These are phyloP conservation scores for Castanea mollissima DNA, from an alignment of 306 rosid genomes.

Conservation along the genomic window DNA sequence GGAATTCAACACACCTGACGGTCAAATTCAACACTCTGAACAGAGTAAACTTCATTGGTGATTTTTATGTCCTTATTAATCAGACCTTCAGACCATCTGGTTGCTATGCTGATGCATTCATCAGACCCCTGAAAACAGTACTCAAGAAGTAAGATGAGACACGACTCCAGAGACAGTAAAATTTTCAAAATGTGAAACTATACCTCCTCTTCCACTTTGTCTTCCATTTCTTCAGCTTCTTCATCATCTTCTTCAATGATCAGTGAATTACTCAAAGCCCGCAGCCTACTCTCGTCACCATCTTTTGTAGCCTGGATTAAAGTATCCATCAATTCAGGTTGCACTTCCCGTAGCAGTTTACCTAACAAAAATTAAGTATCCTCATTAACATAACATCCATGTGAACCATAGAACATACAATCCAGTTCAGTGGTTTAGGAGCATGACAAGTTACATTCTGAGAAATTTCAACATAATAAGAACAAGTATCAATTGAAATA, in stretches of 20 bases:
- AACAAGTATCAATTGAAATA: conserved; percentile 2
- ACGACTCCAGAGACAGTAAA: background rate
- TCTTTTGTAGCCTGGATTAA: conserved; percentile 74
- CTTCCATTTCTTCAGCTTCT: conserved; percentile 43
- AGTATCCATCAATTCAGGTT: conserved; percentile 78
- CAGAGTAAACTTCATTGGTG: conserved; percentile 80
- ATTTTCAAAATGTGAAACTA: background rate
- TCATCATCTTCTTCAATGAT: conserved; percentile 38
- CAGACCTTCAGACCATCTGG: conserved; percentile 82
- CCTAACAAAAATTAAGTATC: conserved; percentile 40
- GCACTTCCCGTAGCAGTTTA: conserved; percentile 67
- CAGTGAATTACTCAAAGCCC: conserved; percentile 44
- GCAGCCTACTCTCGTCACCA: conserved; percentile 58
- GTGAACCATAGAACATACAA: background rate
- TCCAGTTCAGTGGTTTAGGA: conserved; percentile 4
- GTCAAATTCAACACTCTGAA: conserved; percentile 75
- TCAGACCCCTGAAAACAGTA: conserved; percentile 48
- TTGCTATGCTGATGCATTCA: conserved; percentile 35
- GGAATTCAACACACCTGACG: conserved; percentile 64
- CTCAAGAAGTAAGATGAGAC: background rate
- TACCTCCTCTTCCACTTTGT: conserved; percentile 64
- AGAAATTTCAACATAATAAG: background rate
- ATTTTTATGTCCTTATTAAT: conserved; percentile 57
- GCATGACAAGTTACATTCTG: background rate
- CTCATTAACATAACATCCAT: conserved; percentile 24